Evolutionary conservation across 352 stramenopile species (phyloP).

Genomic region (Phytophthora megakarya): DNA sequence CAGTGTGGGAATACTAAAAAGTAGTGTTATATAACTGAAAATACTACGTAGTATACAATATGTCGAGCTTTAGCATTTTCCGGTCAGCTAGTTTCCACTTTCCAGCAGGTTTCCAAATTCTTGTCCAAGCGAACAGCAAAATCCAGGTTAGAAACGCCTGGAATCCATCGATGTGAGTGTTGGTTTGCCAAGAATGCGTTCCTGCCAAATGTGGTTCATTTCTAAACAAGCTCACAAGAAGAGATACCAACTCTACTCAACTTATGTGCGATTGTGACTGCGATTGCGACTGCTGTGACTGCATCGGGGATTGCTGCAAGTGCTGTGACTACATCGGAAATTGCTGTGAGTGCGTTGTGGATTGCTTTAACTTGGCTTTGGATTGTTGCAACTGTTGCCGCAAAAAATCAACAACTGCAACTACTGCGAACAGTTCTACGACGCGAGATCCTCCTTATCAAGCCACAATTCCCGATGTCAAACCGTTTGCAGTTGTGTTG

Average conservation of each 20-base stretch:
- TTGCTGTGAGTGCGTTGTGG: background rate
- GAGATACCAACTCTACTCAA: background rate
- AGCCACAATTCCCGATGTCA: conserved; percentile 6
- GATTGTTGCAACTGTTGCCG: background rate
- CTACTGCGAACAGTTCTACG: background rate
- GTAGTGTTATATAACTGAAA: too few species aligned
- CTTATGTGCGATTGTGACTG: conserved; percentile 14
- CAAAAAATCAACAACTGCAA: conserved; percentile 5
- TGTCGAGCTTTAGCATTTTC: too few species aligned
- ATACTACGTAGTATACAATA: too few species aligned
- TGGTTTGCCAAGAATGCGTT: background rate
- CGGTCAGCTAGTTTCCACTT: too few species aligned
- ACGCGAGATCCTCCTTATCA: background rate
- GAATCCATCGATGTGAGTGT: background rate
- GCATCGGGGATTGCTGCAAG: conserved; percentile 7
- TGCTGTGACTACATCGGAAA: background rate
- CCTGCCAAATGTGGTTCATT: background rate
- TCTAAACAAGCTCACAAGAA: background rate
- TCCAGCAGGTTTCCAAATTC: background rate
- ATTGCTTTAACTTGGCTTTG: too few species aligned
- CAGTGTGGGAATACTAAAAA: conserved; percentile 12
- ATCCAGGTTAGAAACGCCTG: conserved; percentile 3
- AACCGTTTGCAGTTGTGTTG: conserved; percentile 11
- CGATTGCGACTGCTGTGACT: conserved; percentile 11
- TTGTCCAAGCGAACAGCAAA: conserved; percentile 6